These are phyloP conservation scores for Cajanus cajan DNA, from an alignment of 306 rosid genomes.

Conservation along the genomic window DNA sequence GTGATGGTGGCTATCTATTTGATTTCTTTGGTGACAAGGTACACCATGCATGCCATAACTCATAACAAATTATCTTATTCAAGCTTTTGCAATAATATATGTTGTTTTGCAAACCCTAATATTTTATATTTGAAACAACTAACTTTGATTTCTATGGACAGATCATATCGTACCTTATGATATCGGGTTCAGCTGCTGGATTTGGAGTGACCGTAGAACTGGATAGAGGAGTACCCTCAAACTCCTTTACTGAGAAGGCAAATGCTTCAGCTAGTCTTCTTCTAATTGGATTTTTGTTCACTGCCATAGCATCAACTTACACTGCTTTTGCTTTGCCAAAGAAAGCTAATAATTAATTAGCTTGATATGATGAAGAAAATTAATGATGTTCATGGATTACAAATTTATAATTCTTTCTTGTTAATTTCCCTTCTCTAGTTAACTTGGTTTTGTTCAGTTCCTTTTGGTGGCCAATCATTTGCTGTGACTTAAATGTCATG, in stretches of 20 bases:
- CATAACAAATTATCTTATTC: background rate
- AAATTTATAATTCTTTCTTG: no score
- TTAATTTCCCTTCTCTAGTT: no score
- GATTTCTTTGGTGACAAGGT: slow-evolving; percentile 80
- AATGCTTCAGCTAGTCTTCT: slow-evolving; percentile 51
- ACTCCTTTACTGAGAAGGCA: slow-evolving; percentile 38
- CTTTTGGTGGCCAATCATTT: no score
- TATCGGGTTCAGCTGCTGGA: slow-evolving; percentile 63
- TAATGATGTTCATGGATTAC: no score
- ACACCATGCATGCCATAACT: background rate
- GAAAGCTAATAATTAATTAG: background rate
- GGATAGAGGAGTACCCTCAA: background rate
- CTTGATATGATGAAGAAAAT: background rate
- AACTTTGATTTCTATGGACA: slow-evolving; percentile 10
- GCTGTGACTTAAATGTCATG: no score
- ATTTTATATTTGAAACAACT: background rate
- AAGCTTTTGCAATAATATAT: background rate
- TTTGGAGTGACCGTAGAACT: slow-evolving; percentile 49
- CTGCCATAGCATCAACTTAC: slow-evolving; percentile 52
- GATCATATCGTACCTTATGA: slow-evolving; percentile 52
- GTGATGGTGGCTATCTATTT: slow-evolving; percentile 32
- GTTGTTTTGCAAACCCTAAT: background rate
- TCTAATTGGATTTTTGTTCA: slow-evolving; percentile 44
- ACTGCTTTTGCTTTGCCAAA: slow-evolving; percentile 51
- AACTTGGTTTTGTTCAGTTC: background rate